A percentile compares a stretch with the other conserved stretches of the same genome.
phyloP scores from a whole-genome alignment of 805 yeast species.

The Suhomyces kilbournensis region DNA sequence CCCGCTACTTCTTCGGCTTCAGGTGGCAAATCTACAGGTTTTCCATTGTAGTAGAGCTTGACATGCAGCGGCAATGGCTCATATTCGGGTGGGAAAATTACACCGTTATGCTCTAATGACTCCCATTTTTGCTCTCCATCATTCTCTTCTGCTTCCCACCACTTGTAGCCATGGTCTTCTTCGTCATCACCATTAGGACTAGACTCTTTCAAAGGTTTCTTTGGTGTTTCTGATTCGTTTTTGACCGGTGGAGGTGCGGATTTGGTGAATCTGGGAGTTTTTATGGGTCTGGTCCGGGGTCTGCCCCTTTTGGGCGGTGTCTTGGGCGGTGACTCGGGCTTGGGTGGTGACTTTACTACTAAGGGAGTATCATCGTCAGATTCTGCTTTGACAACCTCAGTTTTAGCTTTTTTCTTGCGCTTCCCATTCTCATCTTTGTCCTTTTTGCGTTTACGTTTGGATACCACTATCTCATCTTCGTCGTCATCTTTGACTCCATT shows the following conservation, averaged over 20 bases:
- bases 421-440: background rate
- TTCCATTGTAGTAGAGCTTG: conserved; percentile 71
- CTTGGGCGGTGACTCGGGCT: background rate
- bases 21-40: conserved; percentile 68
- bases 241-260: conserved; percentile 12
- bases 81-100: conserved; percentile 88
- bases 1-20: conserved; percentile 97
- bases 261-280: conserved; percentile 6
- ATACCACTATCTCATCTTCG: conserved; percentile 17
- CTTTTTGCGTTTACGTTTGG: conserved; percentile 8
- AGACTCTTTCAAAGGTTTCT: conserved; percentile 2
- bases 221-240: conserved; percentile 13
- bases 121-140: conserved; percentile 85
- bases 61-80: conserved; percentile 79
- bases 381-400: background rate
- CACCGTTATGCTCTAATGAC: conserved; percentile 83
- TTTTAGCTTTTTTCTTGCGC: background rate
- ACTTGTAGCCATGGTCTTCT: conserved; percentile 25
- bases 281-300: too few relatives aligned
- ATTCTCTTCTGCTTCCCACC: conserved; percentile 81
- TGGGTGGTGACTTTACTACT: background rate
- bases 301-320: too few relatives aligned
- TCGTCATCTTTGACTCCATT: background rate
- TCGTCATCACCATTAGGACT: conserved; percentile 10
- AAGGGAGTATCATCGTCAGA: background rate